These are phyloP conservation scores for Amaranthus cruentus DNA, from an alignment of 148 eudicot genomes.

Conservation along the genomic window DNA sequence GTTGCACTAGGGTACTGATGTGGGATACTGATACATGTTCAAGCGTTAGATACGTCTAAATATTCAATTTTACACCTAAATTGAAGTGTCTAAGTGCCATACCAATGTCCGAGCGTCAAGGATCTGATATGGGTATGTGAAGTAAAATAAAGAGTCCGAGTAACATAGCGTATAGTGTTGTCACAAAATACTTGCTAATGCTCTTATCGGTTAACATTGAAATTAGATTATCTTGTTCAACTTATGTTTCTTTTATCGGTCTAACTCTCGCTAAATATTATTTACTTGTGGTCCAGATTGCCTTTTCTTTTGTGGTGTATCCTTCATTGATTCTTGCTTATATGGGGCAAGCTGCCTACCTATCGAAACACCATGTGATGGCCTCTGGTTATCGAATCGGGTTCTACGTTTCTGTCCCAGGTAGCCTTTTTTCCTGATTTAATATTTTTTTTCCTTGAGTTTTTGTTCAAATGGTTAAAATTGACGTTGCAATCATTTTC, in stretches of 20 bases:
- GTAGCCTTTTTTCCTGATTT: slow-evolving; percentile 26
- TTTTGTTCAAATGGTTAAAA: not conserved
- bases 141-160: too few relatives aligned
- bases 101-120: too few relatives aligned
- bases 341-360: slow-evolving; percentile 99
- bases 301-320: slow-evolving; percentile 77
- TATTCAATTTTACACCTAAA: too few relatives aligned
- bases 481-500: not conserved
- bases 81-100: too few relatives aligned
- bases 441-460: too few relatives aligned
- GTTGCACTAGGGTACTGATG: too few relatives aligned
- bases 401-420: slow-evolving; percentile 94
- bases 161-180: not conserved
- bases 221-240: not conserved
- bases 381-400: slow-evolving; percentile 53
- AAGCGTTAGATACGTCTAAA: too few relatives aligned
- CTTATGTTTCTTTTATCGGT: not conserved
- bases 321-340: slow-evolving; percentile 93
- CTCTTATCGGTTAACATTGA: too few relatives aligned
- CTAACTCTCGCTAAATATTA: not conserved
- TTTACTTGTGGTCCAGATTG: slow-evolving; percentile 45
- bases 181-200: not conserved
- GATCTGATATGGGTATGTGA: too few relatives aligned
- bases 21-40: too few relatives aligned
- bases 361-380: slow-evolving; percentile 65